A percentile compares a stretch with the other conserved stretches of the same genome.
Conservation (phyloP, 441 rosid genomes). For the Francoa sonchifolia region DNA sequence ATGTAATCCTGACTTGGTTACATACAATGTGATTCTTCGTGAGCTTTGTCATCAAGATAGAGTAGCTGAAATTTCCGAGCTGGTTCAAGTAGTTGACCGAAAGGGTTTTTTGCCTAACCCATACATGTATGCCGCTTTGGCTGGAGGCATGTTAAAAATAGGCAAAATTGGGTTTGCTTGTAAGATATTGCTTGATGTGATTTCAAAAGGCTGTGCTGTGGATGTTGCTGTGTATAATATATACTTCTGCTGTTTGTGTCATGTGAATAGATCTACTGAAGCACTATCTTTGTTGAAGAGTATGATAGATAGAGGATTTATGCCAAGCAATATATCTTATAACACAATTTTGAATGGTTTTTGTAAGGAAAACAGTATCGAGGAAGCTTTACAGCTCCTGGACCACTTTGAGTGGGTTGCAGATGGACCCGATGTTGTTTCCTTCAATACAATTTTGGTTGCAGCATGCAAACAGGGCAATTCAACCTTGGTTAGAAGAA, state of each 20-base stretch:
- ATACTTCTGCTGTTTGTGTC: constrained; percentile 22
- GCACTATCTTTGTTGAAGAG: constrained; percentile 19
- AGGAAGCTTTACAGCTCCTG: constrained; percentile 20
- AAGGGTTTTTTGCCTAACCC: constrained; percentile 20
- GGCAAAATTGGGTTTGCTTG: constrained; percentile 16
- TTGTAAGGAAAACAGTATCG: constrained; percentile 20
- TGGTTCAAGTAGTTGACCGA: constrained; percentile 13
- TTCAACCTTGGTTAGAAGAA: constrained; percentile 13
- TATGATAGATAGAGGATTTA: constrained; percentile 19
- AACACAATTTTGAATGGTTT: constrained; percentile 25
- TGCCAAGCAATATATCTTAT: constrained; percentile 23
- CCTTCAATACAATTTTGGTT: constrained; percentile 26
- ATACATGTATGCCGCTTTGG: constrained; percentile 24
- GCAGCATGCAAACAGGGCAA: constrained; percentile 21
- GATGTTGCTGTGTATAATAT: constrained; percentile 28
- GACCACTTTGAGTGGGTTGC: constrained; percentile 22
- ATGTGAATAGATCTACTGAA: constrained; percentile 14
- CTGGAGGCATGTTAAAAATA: constrained; percentile 22
- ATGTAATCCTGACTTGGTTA: constrained; percentile 20
- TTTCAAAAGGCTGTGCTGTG: constrained; percentile 14
- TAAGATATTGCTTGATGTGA: constrained; percentile 15
- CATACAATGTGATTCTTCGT: constrained; percentile 26
- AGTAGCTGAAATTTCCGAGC: constrained; percentile 11
- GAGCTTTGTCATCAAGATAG: constrained; percentile 20
- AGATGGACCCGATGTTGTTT: constrained; percentile 24